Base-by-base conservation (phyloP, 176 grass and related monocot genomes). In the Cocos nucifera region DNA sequence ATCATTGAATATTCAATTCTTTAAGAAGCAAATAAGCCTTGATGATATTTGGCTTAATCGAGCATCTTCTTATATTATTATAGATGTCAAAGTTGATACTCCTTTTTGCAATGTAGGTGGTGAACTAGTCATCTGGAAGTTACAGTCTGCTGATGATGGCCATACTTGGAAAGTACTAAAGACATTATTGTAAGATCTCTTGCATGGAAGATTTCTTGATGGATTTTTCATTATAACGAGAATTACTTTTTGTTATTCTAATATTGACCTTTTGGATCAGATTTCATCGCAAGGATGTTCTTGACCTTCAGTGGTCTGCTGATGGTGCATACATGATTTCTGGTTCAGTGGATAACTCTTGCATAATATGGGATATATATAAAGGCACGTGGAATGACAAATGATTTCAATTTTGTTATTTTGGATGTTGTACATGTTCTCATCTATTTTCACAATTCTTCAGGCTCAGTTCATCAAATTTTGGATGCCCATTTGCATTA, bases 401-500 rank as follows among this genome's bases (percentile, higher is more conserved):
- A 44, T 2, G 9, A 44, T 44, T 12, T 44, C 35, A 44, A 44
- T 44, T 44, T 14, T 44, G 35, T 44, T 44, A 12, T 12, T 44
- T 44, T 44, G 35, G 35, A 44, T 44, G 35, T 14, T 44, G 35
- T 44, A 44, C 10, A 14, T 44, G 10, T 44, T 44, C 35, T 44
- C 35, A 44, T 44, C 8, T 44, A 44, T 44, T 59, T 20, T 51
- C 15, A 53, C 18, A 19, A 49, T 24, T 70, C 65, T 73, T 67
- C 73, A 98, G 93, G 87, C 6, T 48, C 20, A 0, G 81, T 92
- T n/a, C 84, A 83, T 53, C 93, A 98, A 70, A 92, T 78, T 58
- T 62, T 98, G 54, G 93, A 91, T 73, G 80, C 81, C 5, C 93
- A 98, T 81, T 79, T 98, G 60, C 93, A 98, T 75, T 98, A 98